Evolutionary conservation across 225 moss, liverwort and hornwort species (phyloP).

Genomic region (Pleurozium schreberi): DNA sequence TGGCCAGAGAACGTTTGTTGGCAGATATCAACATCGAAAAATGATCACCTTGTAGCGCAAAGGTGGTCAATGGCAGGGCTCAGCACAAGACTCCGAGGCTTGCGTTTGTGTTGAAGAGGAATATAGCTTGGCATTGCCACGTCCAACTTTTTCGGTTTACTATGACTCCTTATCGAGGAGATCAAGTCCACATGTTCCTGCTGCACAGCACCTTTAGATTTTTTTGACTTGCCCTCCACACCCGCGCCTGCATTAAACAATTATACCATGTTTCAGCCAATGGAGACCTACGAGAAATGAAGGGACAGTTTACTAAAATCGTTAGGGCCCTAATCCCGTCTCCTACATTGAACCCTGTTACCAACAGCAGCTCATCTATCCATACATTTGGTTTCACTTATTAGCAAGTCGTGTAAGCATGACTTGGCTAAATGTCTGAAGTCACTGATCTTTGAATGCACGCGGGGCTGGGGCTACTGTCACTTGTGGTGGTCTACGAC

Average conservation of each 20-base stretch:
- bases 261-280: not conserved
- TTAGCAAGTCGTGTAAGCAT: not conserved
- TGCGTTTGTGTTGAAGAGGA: conserved; percentile 38
- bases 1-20: not conserved
- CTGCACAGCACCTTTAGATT: conserved; percentile 7
- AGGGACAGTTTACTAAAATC: not conserved
- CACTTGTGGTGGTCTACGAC: not conserved
- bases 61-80: conserved; percentile 52
- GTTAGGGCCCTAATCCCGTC: not conserved
- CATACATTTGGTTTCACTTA: not conserved
- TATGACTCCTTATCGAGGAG: conserved; percentile 19
- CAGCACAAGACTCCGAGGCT: conserved; percentile 56
- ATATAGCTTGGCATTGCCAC: conserved; percentile 29
- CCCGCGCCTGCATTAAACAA: conserved; percentile 8
- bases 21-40: not conserved
- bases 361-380: not conserved
- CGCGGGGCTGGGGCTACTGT: not conserved
- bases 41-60: conserved; percentile 43
- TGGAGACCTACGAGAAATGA: not conserved
- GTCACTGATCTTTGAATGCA: not conserved
- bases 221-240: conserved; percentile 9
- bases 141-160: conserved; percentile 15
- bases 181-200: conserved; percentile 32
- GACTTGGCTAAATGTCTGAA: not conserved
- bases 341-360: not conserved